Evolutionary conservation across 2,329 filamentous ascomycete genomes (phyloP).

Genomic region (Huntiella decipiens): DNA sequence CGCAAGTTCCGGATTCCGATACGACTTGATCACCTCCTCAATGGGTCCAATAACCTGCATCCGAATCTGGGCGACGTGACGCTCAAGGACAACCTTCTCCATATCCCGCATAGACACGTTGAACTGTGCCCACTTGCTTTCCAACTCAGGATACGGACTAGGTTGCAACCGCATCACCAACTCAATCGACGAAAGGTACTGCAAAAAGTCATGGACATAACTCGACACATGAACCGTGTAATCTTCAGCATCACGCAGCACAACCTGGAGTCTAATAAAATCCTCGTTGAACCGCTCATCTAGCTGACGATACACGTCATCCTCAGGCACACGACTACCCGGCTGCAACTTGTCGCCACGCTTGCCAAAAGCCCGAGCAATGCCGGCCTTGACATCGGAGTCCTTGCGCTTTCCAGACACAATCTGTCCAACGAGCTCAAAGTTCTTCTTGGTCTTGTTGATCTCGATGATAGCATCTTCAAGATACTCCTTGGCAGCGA

Average conservation of each 20-base stretch:
- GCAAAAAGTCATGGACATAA: slow-evolving; percentile 66
- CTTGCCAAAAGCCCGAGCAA: slow-evolving; percentile 79
- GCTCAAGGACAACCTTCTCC: slow-evolving; percentile 61
- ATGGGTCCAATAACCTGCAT: slow-evolving; percentile 76
- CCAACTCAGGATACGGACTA: slow-evolving; percentile 61
- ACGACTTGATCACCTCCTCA: slow-evolving; percentile 56
- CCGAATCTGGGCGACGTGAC: slow-evolving; percentile 64
- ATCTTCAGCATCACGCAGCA: slow-evolving; percentile 81
- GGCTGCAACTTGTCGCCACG: slow-evolving; percentile 68
- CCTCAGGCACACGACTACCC: slow-evolving; percentile 43
- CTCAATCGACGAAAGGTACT: slow-evolving; percentile 66
- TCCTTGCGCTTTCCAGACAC: slow-evolving; percentile 66
- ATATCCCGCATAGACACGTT: slow-evolving; percentile 76
- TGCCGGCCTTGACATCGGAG: slow-evolving; percentile 64
- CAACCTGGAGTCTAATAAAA: slow-evolving; percentile 79
- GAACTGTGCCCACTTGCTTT: slow-evolving; percentile 88
- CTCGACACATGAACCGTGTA: slow-evolving; percentile 66
- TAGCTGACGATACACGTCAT: slow-evolving; percentile 60
- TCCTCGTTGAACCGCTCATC: slow-evolving; percentile 82
- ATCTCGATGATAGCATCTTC: slow-evolving; percentile 64
- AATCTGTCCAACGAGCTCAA: slow-evolving; percentile 78
- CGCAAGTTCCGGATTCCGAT: slow-evolving; percentile 66
- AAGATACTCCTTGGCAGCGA: slow-evolving; percentile 30
- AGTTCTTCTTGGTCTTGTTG: slow-evolving; percentile 89
- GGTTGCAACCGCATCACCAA: slow-evolving; percentile 55